phyloP scores from a whole-genome alignment of 495 filamentous ascomycete species.

The Penicillium steckii region DNA sequence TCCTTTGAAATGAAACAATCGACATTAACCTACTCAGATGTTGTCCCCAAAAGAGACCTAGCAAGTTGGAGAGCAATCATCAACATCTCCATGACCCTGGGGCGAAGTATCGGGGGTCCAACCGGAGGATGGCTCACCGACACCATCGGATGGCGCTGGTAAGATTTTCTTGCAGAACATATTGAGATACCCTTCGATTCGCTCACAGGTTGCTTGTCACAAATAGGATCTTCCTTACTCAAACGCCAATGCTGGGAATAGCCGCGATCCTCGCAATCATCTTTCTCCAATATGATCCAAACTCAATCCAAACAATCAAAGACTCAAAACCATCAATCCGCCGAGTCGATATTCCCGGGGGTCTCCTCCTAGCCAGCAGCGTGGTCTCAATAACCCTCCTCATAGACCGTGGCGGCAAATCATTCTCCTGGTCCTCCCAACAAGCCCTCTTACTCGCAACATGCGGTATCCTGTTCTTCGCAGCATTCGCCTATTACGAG shows the following conservation, averaged over 20 bases:
- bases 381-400: not conserved
- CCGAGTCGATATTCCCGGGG: not conserved
- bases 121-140: not conserved
- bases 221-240: not conserved
- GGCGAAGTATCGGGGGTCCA: constrained; percentile 1
- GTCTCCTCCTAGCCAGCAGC: not conserved
- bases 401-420: not conserved
- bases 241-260: not conserved
- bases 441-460: not conserved
- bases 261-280: not conserved
- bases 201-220: not conserved
- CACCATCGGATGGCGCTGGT: constrained; percentile 1
- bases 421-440: not conserved
- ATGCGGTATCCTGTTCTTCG: not conserved
- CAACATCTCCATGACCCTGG: constrained; percentile 1
- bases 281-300: not conserved
- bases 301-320: not conserved
- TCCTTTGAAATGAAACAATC: not conserved
- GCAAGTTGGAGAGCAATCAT: not conserved
- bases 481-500: not conserved
- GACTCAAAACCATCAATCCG: not conserved
- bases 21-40: not conserved
- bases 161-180: not conserved
- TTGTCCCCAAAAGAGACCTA: not conserved
- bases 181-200: not conserved